phyloP scores from a whole-genome alignment of 306 rosid genomes.

The Medicago ruthenica region DNA sequence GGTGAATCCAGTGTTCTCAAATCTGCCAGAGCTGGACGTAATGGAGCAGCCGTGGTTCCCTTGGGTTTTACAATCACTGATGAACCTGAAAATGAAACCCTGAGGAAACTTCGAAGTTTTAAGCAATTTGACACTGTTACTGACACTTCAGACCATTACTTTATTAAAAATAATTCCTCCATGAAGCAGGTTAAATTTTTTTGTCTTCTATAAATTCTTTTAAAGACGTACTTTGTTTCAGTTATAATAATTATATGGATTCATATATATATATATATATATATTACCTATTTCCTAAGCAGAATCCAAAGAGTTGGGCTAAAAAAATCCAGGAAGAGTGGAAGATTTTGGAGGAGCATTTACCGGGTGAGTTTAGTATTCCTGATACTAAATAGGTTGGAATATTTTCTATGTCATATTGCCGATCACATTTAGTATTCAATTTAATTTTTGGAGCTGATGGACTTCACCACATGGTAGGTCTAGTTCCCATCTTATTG shows the following conservation, averaged over 20 bases:
- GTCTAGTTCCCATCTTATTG: too few species aligned
- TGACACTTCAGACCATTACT: constrained; percentile 76
- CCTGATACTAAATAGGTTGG: constrained; percentile 23
- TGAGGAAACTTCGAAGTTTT: constrained; percentile 61
- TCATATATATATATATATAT: too few species aligned
- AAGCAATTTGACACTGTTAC: constrained; percentile 85
- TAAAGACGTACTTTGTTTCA: constrained; percentile 16
- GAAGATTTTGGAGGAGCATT: constrained; percentile 78
- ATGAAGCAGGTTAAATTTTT: constrained; percentile 51
- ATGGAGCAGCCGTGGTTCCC: constrained; percentile 36
- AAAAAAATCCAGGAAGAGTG: constrained; percentile 84
- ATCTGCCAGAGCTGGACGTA: constrained; percentile 36
- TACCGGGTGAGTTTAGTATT: constrained; percentile 66
- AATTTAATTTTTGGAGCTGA: constrained; percentile 12
- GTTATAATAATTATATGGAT: constrained; percentile 15
- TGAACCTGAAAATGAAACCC: constrained; percentile 51
- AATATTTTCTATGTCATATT: constrained; percentile 16
- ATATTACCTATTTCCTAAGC: constrained; percentile 40
- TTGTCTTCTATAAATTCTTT: not conserved
- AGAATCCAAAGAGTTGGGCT: constrained; percentile 72
- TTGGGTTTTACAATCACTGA: constrained; percentile 44
- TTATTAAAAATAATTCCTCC: constrained; percentile 37
- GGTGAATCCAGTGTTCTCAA: constrained; percentile 45
- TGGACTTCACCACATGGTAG: not conserved
- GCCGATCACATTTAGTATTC: not conserved